phyloP scores from a whole-genome alignment of 768 basidiomycete genomes.

The Naganishia onofrii region DNA sequence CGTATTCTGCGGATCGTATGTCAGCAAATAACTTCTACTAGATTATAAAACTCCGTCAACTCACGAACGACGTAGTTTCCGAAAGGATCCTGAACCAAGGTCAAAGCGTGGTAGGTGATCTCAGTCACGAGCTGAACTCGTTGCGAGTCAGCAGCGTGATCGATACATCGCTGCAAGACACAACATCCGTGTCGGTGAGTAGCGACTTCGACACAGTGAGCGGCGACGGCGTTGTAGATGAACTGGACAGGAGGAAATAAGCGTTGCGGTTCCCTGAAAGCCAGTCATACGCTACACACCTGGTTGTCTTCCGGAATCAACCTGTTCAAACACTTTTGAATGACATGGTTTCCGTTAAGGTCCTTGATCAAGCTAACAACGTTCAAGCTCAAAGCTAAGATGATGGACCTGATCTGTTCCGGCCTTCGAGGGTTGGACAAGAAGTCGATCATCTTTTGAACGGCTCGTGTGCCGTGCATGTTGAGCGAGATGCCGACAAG shows the following conservation, averaged over 20 bases:
- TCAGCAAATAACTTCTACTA: constrained; percentile 66
- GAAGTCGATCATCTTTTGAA: constrained; percentile 99
- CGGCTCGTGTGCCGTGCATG: constrained; percentile 99
- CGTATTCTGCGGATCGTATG: constrained; percentile 83
- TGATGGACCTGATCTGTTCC: constrained; percentile 89
- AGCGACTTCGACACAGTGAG: constrained; percentile 97
- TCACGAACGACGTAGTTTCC: constrained; percentile 53
- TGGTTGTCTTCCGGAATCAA: constrained; percentile 98
- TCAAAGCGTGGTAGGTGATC: constrained; percentile 96
- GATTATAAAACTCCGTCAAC: constrained; percentile 55
- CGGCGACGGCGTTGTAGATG: constrained; percentile 98
- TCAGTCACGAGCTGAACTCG: constrained; percentile 95
- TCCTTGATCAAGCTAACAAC: constrained; percentile 99
- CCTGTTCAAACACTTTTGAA: constrained; percentile 98
- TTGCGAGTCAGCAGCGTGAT: constrained; percentile 94
- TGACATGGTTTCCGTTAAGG: constrained; percentile 57
- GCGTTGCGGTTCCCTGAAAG: not conserved
- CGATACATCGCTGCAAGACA: constrained; percentile 94
- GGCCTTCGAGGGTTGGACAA: constrained; percentile 75
- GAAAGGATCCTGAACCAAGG: constrained; percentile 90
- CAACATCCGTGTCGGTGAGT: constrained; percentile 80
- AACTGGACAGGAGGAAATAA: constrained; percentile 59
- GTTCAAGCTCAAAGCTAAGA: constrained; percentile 91
- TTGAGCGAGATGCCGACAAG: constrained; percentile 96
- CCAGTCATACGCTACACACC: constrained; percentile 55